These are phyloP conservation scores for rapeseed (Brassica napus) DNA, from an alignment of 345 rosid species.

Conservation along the genomic window Da-Ae NC_063445.1:4930001-4930500, in stretches of 20 bases:
- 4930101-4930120: constrained; percentile 75
- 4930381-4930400: background rate
- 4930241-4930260: constrained; percentile 20
- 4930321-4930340: constrained; percentile 45
- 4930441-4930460: background rate
- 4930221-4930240: constrained; percentile 40
- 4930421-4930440: background rate
- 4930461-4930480: background rate
- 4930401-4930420: background rate
- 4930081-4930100: constrained; percentile 91
- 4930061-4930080: constrained; percentile 91
- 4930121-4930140: constrained; percentile 95
- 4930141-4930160: constrained; percentile 97
- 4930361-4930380: background rate
- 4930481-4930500: too few relatives aligned
- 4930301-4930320: constrained; percentile 38
- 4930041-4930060: constrained; percentile 67
- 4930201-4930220: background rate
- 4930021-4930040: constrained; percentile 70
- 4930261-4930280: constrained; percentile 20
- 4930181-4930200: constrained; percentile 65
- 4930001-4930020: background rate
- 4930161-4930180: constrained; percentile 94
- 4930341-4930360: background rate
- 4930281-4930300: constrained; percentile 36